A percentile compares a stretch with the other conserved stretches of the same genome.
Evolutionary conservation across 129 eudicot species (phyloP).

Genomic region (Tanacetum coccineum): DNA sequence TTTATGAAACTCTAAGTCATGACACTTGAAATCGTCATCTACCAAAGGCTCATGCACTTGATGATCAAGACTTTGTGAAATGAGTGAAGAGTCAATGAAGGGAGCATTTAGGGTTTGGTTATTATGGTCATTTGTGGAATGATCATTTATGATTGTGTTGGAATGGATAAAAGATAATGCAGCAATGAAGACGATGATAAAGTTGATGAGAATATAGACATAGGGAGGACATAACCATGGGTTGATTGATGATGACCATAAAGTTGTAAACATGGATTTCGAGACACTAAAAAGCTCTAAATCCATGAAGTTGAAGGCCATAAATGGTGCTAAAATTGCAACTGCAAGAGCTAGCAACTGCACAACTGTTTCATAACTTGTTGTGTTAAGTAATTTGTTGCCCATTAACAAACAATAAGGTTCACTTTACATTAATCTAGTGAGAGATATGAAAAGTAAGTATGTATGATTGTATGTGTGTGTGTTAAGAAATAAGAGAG

Average conservation of each 20-base stretch:
- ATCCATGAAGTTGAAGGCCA: constrained; percentile 25
- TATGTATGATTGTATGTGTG: background rate
- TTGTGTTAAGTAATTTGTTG: constrained; percentile 13
- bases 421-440: constrained; percentile 23
- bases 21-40: constrained; percentile 4
- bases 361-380: constrained; percentile 16
- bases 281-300: constrained; percentile 36
- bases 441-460: background rate
- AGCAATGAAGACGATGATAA: constrained; percentile 16
- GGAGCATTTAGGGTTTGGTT: too few relatives aligned
- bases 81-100: too few relatives aligned
- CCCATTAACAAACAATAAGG: constrained; percentile 23
- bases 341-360: constrained; percentile 25
- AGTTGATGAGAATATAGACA: constrained; percentile 54
- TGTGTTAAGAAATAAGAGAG: constrained; percentile 12
- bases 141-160: too few relatives aligned
- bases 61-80: too few relatives aligned
- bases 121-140: too few relatives aligned
- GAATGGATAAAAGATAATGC: too few relatives aligned
- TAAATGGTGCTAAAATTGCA: constrained; percentile 21
- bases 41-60: background rate
- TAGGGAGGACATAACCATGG: constrained; percentile 53
- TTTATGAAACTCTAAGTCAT: constrained; percentile 3
- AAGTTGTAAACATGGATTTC: constrained; percentile 21
- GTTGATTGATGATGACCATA: constrained; percentile 33